These are phyloP conservation scores for Pyrus bretschneideri DNA, from an alignment of 306 rosid genomes.

Conservation along the genomic window DNA sequence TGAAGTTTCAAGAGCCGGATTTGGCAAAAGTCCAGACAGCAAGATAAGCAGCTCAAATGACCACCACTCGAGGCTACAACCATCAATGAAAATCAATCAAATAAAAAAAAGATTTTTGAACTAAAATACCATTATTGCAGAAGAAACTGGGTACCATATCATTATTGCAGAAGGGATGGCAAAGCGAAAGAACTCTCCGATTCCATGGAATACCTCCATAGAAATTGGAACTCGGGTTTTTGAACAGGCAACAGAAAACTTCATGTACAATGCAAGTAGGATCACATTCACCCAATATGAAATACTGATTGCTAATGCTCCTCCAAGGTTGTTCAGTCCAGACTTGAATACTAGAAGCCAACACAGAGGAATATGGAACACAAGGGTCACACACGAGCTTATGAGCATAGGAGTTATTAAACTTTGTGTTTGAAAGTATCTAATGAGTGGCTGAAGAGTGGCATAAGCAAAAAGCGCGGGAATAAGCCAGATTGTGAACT, in stretches of 20 bases:
- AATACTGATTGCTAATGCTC: conserved; percentile 46
- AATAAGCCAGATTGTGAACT: conserved; percentile 42
- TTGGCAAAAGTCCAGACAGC: conserved; percentile 55
- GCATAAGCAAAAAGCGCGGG: conserved; percentile 50
- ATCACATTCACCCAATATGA: conserved; percentile 50
- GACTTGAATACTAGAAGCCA: conserved; percentile 49
- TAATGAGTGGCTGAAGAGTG: conserved; percentile 34
- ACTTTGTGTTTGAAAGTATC: conserved; percentile 55
- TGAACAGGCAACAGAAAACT: conserved; percentile 41
- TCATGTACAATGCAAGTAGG: conserved; percentile 43
- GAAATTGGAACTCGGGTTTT: conserved; percentile 44
- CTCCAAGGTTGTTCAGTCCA: conserved; percentile 39
- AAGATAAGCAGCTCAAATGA: conserved; percentile 52
- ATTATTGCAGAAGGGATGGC: conserved; percentile 57
- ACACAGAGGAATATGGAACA: conserved; percentile 39
- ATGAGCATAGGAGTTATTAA: conserved; percentile 42
- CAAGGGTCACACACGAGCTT: conserved; percentile 25
- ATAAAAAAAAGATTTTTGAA: not conserved
- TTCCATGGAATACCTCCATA: conserved; percentile 38
- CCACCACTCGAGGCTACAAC: conserved; percentile 55
- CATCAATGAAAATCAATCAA: not conserved
- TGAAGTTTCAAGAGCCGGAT: conserved; percentile 65
- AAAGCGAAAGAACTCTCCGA: conserved; percentile 42
- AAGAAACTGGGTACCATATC: conserved; percentile 47
- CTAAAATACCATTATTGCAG: conserved; percentile 33